Conservation (phyloP, 306 rosid genomes). For the Fragaria iinumae region DNA sequence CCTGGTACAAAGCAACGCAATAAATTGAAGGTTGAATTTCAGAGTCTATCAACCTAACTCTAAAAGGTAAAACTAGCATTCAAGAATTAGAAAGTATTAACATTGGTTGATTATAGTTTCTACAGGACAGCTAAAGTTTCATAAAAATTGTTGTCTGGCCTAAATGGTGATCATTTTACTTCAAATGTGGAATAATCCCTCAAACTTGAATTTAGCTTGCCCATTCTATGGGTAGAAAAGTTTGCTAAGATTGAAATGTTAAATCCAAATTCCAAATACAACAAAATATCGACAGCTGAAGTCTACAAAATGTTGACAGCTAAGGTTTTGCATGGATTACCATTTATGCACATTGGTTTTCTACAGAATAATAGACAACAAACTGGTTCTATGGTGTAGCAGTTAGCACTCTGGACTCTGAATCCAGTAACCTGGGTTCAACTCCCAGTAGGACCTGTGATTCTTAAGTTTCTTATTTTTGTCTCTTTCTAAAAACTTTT, state of each 20-base stretch:
- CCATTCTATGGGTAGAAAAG: neutral
- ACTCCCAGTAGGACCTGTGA: neutral
- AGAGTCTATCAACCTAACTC: neutral
- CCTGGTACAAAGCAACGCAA: neutral
- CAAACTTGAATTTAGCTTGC: neutral
- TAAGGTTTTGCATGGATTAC: neutral
- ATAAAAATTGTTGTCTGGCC: neutral
- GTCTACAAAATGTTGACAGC: neutral
- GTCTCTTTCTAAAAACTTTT: neutral
- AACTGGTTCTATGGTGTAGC: neutral
- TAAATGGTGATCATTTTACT: neutral
- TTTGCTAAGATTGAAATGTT: neutral
- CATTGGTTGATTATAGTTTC: neutral
- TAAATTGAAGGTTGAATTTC: neutral
- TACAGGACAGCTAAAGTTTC: neutral
- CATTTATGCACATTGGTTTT: neutral
- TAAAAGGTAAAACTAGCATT: neutral
- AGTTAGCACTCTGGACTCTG: neutral
- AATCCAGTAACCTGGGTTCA: conserved; percentile 3
- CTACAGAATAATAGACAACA: neutral
- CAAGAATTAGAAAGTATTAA: neutral
- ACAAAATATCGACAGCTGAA: neutral
- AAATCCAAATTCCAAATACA: neutral
- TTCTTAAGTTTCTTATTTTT: neutral
- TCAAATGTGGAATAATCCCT: neutral